A percentile compares a stretch with the other conserved stretches of the same genome.
These are phyloP conservation scores for Sistotremastrum niveocremeum DNA, from an alignment of 768 basidiomycete genomes.

Conservation along the genomic window DNA sequence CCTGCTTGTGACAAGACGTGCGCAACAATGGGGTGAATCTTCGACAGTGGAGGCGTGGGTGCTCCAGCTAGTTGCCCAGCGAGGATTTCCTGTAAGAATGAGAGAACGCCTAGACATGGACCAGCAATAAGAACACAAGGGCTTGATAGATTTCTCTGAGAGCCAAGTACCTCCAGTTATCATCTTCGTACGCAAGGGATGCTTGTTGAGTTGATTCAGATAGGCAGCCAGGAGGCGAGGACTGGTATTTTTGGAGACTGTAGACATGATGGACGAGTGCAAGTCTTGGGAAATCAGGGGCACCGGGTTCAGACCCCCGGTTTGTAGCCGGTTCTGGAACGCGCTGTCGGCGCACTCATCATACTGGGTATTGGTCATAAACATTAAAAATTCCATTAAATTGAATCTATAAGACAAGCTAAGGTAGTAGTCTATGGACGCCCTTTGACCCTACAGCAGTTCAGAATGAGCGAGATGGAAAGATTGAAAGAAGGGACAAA, in stretches of 20 bases:
- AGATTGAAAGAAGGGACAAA: neutral
- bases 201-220: conserved; percentile 46
- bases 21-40: conserved; percentile 38
- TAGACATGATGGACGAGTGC: conserved; percentile 5
- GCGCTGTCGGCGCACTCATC: no score
- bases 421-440: neutral
- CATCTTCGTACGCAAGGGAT: conserved; percentile 73
- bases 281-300: no score
- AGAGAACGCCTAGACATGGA: conserved; percentile 19
- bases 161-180: conserved; percentile 47
- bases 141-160: neutral
- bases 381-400: conserved; percentile 12
- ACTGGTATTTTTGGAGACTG: conserved; percentile 17
- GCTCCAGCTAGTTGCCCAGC: conserved; percentile 57
- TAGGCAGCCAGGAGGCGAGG: conserved; percentile 51
- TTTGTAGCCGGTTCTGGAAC: no score
- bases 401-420: conserved; percentile 1
- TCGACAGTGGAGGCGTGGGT: conserved; percentile 34
- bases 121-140: neutral
- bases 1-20: conserved; percentile 43
- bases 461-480: neutral
- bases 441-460: conserved; percentile 36
- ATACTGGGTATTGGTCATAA: neutral
- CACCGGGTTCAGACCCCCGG: no score
- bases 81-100: conserved; percentile 64